A percentile compares a stretch with the other conserved stretches of the same genome.
These are phyloP conservation scores for Aspergillus diversus DNA, from an alignment of 495 filamentous ascomycete species.

Conservation along the genomic window DNA sequence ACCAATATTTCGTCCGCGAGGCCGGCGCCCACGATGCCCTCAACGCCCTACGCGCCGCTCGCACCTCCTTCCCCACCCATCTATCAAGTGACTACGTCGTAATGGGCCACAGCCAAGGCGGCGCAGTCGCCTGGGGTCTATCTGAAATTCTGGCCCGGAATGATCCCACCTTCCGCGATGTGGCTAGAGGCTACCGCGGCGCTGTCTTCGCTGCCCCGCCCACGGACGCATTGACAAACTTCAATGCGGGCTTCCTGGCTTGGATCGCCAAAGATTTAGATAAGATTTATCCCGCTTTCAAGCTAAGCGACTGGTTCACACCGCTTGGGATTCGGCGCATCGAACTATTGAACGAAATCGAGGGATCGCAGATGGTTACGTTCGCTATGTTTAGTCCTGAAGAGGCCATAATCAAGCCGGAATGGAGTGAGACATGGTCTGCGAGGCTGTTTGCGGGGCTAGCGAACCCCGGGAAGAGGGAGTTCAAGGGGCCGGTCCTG, in stretches of 20 bases:
- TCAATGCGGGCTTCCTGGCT: constrained; percentile 26
- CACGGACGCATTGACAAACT: constrained; percentile 32
- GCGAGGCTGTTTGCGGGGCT: constrained; percentile 28
- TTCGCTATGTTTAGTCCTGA: constrained; percentile 26
- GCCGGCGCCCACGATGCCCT: constrained; percentile 45
- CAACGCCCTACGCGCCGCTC: constrained; percentile 48
- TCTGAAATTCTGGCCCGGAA: constrained; percentile 35
- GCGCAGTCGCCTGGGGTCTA: constrained; percentile 47
- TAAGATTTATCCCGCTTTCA: constrained; percentile 26
- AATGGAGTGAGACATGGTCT: constrained; percentile 29
- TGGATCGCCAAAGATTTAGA: constrained; percentile 27
- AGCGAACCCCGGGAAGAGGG: constrained; percentile 33
- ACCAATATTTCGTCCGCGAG: constrained; percentile 43
- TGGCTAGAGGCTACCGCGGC: constrained; percentile 44
- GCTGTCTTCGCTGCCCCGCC: constrained; percentile 42
- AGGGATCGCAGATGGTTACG: constrained; percentile 35
- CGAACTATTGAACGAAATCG: constrained; percentile 33
- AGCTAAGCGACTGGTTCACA: constrained; percentile 33
- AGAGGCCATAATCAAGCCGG: constrained; percentile 27
- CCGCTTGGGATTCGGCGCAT: constrained; percentile 32
- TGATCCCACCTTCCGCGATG: constrained; percentile 30
- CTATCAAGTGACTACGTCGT: constrained; percentile 42
- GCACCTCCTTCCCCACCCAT: constrained; percentile 37
- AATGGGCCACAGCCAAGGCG: constrained; percentile 55
- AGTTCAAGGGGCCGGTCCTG: constrained; percentile 48